Percentiles rank a stretch among this genome's conserved stretches.
These are phyloP conservation scores for Kodamaea sp. DNA, from an alignment of 1,139 yeast genomes.

Conservation along the genomic window DNA sequence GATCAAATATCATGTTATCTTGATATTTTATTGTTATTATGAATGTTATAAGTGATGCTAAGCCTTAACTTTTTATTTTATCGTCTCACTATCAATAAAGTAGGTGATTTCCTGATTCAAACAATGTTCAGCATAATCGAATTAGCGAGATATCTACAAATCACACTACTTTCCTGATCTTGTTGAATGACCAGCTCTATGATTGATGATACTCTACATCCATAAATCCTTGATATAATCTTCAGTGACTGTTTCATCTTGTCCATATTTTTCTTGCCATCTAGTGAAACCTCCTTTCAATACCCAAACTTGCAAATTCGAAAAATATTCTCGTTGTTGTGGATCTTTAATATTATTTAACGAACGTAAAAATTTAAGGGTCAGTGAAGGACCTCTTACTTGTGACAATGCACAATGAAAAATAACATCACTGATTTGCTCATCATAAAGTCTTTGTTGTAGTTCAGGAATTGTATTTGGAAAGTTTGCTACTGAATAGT, in stretches of 20 bases:
- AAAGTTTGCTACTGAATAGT: constrained; percentile 58
- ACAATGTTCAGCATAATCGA: no score
- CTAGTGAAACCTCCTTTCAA: constrained; percentile 78
- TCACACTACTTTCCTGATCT: no score
- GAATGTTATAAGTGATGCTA: no score
- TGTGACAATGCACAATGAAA: constrained; percentile 91
- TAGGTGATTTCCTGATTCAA: no score
- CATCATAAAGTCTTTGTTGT: constrained; percentile 28
- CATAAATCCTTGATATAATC: constrained; percentile 58
- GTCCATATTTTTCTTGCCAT: constrained; percentile 79
- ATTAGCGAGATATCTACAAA: no score
- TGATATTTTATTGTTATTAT: no score
- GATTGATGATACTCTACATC: constrained; percentile 17
- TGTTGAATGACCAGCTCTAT: no score
- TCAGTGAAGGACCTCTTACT: constrained; percentile 85
- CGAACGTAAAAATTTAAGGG: constrained; percentile 60
- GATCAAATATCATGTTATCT: no score
- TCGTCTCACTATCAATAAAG: no score
- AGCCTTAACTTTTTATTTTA: no score
- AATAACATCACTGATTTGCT: constrained; percentile 52
- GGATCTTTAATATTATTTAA: constrained; percentile 37
- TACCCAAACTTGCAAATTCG: constrained; percentile 58
- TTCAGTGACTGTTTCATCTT: constrained; percentile 63
- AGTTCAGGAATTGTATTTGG: constrained; percentile 41
- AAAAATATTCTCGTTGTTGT: constrained; percentile 21